Evolutionary conservation across 768 basidiomycete species (phyloP).

Genomic region (Podaxis pistillaris): DNA sequence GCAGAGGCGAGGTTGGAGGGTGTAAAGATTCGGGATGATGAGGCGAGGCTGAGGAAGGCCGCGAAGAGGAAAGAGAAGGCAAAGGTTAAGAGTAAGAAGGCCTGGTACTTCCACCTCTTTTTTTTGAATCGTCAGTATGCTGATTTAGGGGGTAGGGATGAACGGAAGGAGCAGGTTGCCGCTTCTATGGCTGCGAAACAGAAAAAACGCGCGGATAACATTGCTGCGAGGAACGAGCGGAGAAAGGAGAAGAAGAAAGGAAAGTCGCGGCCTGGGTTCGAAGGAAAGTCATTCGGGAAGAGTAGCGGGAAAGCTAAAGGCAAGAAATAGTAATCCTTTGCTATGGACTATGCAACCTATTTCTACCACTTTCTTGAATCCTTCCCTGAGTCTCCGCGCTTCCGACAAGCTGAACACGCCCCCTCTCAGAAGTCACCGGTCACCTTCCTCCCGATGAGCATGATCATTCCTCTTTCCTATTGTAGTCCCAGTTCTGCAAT

Average conservation of each 20-base stretch:
- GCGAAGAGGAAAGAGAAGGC: conserved; percentile 90
- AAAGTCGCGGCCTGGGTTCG: conserved; percentile 81
- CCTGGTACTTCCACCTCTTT: conserved; percentile 58
- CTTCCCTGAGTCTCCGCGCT: neutral
- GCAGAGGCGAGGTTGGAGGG: conserved; percentile 87
- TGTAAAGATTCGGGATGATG: conserved; percentile 89
- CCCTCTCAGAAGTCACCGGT: neutral
- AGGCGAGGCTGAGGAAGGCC: conserved; percentile 84
- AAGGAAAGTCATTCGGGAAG: conserved; percentile 52
- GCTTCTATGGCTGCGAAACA: conserved; percentile 80
- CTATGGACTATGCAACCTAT: neutral
- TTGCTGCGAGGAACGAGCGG: conserved; percentile 81
- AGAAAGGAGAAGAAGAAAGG: conserved; percentile 64
- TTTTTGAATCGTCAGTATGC: neutral
- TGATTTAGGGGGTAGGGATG: conserved; percentile 54
- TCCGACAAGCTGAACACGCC: neutral
- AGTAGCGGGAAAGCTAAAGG: conserved; percentile 3
- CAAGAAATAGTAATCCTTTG: conserved; percentile 2
- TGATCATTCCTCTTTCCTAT: too few relatives aligned
- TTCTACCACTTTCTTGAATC: neutral
- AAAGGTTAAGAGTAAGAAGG: conserved; percentile 79
- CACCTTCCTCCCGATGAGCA: neutral
- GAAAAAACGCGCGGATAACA: conserved; percentile 90
- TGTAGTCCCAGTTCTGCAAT: too few relatives aligned
- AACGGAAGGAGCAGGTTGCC: conserved; percentile 76